Base-by-base conservation (phyloP, 116 monocot genomes). In the Posidonia oceanica region DNA sequence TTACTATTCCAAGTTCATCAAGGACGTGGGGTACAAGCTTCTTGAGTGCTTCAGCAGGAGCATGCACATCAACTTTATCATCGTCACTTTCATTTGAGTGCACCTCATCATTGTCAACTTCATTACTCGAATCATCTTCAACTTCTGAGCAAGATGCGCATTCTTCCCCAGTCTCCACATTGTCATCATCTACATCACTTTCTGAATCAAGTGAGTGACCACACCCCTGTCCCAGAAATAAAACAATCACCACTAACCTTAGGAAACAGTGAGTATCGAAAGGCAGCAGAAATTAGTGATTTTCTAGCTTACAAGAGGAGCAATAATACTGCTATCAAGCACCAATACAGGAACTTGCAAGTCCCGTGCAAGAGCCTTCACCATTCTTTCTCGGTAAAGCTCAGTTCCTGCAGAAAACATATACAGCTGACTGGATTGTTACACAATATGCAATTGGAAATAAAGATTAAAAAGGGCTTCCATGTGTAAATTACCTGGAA, bases 361-460 rank as follows among this genome's bases (percentile, higher is more conserved):
- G 64, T 92, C 92, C 65, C 67, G 79, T 62, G 92, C 87, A 75
- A 97, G 81, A 52, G 92, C 92, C 78, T 76, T 84, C 52, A 92
- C 84, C 64, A 92, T 67, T 73, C 97, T 89, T 72, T 97, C 97
- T 29, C 87, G 69, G 64, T 85, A 97, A 40, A 97, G 89, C 73
- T 97, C 97, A 63, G 85, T 92, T 76, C 97, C 97, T 97, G 70
- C n/a, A 52, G 67, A 59, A 23, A 59, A 62, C 4, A 42, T 22
- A 38, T 48, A 64, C 38, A 55, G n/a, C 39, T 8, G 2, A 23
- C n/a, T 41, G 42, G 11, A 68, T 44, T 52, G 23, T 4, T 68
- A n/a, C 36, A 36, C 22, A 51, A 54, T 6, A 40, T 2, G n/a
- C 29, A 15, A 52, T 68, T 20, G 17, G 23, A 36, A 29, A 68